Base-by-base conservation (phyloP, 352 stramenopile species). In the Nothophytophthora sp. region DNA sequence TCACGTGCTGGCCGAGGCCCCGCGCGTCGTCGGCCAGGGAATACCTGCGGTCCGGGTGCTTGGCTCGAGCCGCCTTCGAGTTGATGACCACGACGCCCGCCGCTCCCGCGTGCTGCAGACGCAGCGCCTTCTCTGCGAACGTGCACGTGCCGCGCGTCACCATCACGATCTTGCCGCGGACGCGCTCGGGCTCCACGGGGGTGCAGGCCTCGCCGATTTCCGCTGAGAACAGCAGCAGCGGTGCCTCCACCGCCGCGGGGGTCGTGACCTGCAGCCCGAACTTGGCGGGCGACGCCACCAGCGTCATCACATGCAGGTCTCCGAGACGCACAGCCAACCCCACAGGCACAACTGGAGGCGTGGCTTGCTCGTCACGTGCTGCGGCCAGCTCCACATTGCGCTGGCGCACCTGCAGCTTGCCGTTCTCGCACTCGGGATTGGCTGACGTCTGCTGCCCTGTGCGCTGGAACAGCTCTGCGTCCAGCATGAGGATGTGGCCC, bases 81-180 rank as follows among this genome's bases (percentile, higher is more conserved):
- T 95, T 91, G 40, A 92, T 70, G 13, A 91, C 70, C 10, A 95
- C 68, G 15, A 89, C 64, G 19, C 71, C 86, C 6, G 56, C 48
- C 1, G 68, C 86, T 2, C 85, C 83, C 13, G 73, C 73, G 8
- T 56, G 25, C 60, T 95, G 73, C 5, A 94, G 42, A 7, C 73
- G 56, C 32, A 89, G 42, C 1, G 83, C 83, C 55, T 95, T 96
- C 40, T 83, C 58, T 2, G 79, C 73, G 47, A 96, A 96, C 19
- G 85, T 73, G 42, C 86, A 96, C 15, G 67, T 67, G 11, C 86
- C 86, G 8, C 86, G 67, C 24, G 65, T 54, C 12, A 89, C 81
- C 39, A 95, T 67, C 1, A 95, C 76, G 8, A 96, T 68, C 18
- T 72, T 76, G 0, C 83, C 85, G 27, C 51, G 40, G 10, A 95